A percentile compares a stretch with the other conserved stretches of the same genome.
Evolutionary conservation across 2,329 filamentous ascomycete species (phyloP).

Genomic region (Xylariaceae sp.): DNA sequence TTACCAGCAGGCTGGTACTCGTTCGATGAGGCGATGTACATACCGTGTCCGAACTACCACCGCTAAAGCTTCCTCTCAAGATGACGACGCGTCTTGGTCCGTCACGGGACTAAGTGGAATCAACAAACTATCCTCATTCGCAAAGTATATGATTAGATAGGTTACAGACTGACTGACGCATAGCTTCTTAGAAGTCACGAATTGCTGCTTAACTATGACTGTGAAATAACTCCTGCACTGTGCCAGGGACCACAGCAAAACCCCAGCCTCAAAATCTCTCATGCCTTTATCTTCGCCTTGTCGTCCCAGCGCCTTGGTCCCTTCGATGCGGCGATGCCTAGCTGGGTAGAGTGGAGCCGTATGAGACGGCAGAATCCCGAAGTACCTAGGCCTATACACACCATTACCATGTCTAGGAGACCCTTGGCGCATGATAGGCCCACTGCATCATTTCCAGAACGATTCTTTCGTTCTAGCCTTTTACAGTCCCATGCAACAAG

Average conservation of each 20-base stretch:
- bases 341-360: conserved; percentile 12
- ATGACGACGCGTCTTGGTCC: not conserved
- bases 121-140: too few relatives aligned
- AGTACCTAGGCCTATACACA: too few relatives aligned
- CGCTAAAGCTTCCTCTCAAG: not conserved
- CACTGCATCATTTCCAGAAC: conserved; percentile 21
- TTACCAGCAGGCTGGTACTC: not conserved
- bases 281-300: conserved; percentile 10
- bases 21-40: not conserved
- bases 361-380: conserved; percentile 25
- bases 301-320: conserved; percentile 22
- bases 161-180: too few relatives aligned
- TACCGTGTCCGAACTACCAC: not conserved
- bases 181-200: too few relatives aligned
- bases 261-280: not conserved
- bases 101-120: too few relatives aligned
- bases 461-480: conserved; percentile 7
- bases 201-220: too few relatives aligned
- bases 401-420: conserved; percentile 20
- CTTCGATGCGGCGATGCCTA: conserved; percentile 7
- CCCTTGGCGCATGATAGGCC: conserved; percentile 21
- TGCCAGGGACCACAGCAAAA: conserved; percentile 1
- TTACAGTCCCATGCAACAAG: not conserved
- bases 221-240: not conserved
- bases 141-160: too few relatives aligned